A percentile compares a stretch with the other conserved stretches of the same genome.
Evolutionary conservation across 345 rosid genomes (phyloP).

Genomic region (Brassica carinata): DNA sequence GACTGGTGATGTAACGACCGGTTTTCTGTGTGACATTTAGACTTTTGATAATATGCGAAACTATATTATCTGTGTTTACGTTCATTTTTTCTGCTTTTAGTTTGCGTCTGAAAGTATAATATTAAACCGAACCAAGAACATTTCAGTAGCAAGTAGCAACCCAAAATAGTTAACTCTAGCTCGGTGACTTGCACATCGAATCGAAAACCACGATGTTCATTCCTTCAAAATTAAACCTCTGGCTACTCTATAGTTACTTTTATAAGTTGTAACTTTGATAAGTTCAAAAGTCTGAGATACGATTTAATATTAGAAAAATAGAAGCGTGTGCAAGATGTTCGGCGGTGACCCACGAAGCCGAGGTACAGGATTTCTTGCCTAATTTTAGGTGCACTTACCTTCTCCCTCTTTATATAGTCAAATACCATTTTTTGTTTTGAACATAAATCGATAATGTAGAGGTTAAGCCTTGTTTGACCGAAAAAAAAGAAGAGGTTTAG

Average conservation of each 20-base stretch:
- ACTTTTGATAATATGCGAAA: not conserved
- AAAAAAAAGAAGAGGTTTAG: not conserved
- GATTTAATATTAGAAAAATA: not conserved
- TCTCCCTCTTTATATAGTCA: not conserved
- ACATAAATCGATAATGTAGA: not conserved
- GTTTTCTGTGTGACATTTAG: not conserved
- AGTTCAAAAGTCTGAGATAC: not conserved
- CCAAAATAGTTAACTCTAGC: too few species aligned
- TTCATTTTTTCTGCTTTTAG: not conserved
- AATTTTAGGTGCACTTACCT: conserved; percentile 27
- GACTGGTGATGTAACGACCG: not conserved
- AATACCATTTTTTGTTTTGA: not conserved
- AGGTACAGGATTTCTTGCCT: conserved; percentile 13
- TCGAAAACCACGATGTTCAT: too few species aligned
- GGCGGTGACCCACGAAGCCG: conserved; percentile 24
- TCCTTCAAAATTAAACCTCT: too few species aligned
- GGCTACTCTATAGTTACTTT: too few species aligned
- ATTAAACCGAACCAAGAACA: too few species aligned
- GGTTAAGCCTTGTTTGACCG: not conserved
- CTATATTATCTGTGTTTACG: not conserved
- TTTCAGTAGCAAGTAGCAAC: too few species aligned
- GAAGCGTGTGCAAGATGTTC: conserved; percentile 20
- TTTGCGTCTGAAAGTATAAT: not conserved
- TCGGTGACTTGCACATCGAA: too few species aligned
- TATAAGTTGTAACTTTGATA: too few species aligned